These are phyloP conservation scores for Fomitopsis pulvina DNA, from an alignment of 768 basidiomycete species.

Conservation along the genomic window DNA sequence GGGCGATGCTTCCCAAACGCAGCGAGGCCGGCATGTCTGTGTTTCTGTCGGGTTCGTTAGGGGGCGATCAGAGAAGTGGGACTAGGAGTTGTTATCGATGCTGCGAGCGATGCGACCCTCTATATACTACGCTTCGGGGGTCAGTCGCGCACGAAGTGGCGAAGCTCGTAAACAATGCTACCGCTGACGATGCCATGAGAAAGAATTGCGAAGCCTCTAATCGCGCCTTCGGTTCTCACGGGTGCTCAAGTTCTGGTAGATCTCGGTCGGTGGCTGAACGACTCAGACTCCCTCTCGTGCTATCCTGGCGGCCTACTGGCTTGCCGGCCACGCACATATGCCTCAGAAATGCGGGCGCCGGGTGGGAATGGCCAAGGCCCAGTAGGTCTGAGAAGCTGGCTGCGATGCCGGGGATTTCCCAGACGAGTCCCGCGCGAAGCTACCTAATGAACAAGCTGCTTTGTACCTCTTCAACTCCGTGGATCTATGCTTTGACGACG, in stretches of 20 bases:
- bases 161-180: background rate
- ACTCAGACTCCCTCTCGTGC: no score
- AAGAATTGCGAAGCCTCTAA: constrained; percentile 24
- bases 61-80: background rate
- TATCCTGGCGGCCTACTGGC: no score
- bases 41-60: background rate
- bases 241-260: background rate
- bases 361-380: no score
- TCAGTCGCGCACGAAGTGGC: background rate
- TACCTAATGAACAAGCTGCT: no score
- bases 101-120: constrained; percentile 10
- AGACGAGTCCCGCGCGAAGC: no score
- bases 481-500: no score
- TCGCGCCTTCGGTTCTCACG: constrained; percentile 67
- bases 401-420: no score
- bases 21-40: constrained; percentile 36
- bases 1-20: constrained; percentile 82
- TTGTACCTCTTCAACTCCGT: no score
- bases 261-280: background rate
- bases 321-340: no score
- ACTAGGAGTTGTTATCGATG: constrained; percentile 4
- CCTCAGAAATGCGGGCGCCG: no score
- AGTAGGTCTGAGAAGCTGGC: no score
- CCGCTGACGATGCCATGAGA: constrained; percentile 1
- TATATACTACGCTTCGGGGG: constrained; percentile 9